phyloP scores from a whole-genome alignment of 805 yeast species.

The Kodamaea sagamina region DNA sequence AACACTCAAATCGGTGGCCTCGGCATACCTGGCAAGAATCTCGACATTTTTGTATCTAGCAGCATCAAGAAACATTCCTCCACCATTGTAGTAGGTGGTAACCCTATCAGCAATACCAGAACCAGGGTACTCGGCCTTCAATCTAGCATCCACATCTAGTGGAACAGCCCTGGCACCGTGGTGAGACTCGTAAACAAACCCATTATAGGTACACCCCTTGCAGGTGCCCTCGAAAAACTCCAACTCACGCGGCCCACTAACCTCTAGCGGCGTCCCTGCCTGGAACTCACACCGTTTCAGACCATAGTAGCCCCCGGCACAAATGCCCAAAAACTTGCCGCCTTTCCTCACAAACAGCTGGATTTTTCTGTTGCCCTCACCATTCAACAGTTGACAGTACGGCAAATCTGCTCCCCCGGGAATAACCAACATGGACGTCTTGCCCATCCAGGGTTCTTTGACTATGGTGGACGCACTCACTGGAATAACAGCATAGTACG shows the following conservation, averaged over 20 bases:
- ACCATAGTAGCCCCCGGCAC: constrained; percentile 94
- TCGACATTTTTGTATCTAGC: constrained; percentile 59
- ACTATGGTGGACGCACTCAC: constrained; percentile 62
- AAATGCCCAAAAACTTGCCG: constrained; percentile 82
- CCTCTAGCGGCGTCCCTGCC: constrained; percentile 75
- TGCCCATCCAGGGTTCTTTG: constrained; percentile 85
- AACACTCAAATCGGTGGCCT: constrained; percentile 57
- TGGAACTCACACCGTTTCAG: constrained; percentile 80
- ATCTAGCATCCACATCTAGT: constrained; percentile 32
- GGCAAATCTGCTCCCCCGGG: constrained; percentile 99
- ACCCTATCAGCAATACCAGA: constrained; percentile 25
- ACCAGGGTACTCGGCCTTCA: constrained; percentile 27
- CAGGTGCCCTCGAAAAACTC: constrained; percentile 79
- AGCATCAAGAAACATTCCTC: constrained; percentile 82
- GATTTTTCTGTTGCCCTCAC: constrained; percentile 63
- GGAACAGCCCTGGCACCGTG: constrained; percentile 67
- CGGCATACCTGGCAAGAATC: constrained; percentile 69
- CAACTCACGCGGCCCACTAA: constrained; percentile 82
- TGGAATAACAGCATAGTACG: constrained; percentile 81
- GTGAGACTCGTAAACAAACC: constrained; percentile 78
- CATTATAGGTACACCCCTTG: constrained; percentile 78
- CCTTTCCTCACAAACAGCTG: constrained; percentile 69
- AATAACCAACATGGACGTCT: constrained; percentile 75
- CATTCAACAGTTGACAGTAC: constrained; percentile 69
- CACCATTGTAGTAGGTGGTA: constrained; percentile 79